These are phyloP conservation scores for Psilocybe cubensis DNA, from an alignment of 768 basidiomycete species.

Conservation along the genomic window DNA sequence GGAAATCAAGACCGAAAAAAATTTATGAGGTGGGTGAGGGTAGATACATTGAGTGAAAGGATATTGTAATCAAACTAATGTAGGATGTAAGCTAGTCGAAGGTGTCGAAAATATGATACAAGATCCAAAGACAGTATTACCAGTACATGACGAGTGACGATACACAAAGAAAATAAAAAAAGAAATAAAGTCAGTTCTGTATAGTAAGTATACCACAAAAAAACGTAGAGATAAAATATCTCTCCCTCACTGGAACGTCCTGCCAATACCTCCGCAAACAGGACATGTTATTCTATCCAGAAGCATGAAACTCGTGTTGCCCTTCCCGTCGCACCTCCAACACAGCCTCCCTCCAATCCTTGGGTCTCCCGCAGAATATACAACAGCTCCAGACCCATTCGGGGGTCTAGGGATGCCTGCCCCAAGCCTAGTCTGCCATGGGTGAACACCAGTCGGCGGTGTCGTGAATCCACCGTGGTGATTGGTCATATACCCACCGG, in stretches of 20 bases:
- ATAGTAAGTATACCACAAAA: no score
- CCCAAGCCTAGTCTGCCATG: conserved; percentile 4
- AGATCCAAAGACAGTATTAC: no score
- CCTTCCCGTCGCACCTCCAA: conserved; percentile 66
- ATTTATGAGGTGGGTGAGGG: no score
- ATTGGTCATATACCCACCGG: conserved; percentile 16
- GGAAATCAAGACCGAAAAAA: no score
- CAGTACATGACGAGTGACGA: no score
- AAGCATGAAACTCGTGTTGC: conserved; percentile 52
- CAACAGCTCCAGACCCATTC: conserved; percentile 45
- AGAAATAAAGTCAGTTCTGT: no score
- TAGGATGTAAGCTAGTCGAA: no score
- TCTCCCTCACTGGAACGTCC: conserved; percentile 54
- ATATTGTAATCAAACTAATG: no score
- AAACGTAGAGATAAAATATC: no score
- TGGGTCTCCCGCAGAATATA: conserved; percentile 68
- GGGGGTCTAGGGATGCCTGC: conserved; percentile 24
- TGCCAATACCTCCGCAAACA: conserved; percentile 66
- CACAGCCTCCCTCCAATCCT: conserved; percentile 71
- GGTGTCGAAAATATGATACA: no score
- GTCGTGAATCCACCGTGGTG: conserved; percentile 11
- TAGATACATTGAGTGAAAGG: no score
- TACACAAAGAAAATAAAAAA: no score
- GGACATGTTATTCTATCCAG: conserved; percentile 58
- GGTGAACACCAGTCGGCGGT: conserved; percentile 8